Evolutionary conservation across 345 rosid species (phyloP), one percentile per base, ranked within the genome.

Genomic region (Reutealis trisperma): DNA sequence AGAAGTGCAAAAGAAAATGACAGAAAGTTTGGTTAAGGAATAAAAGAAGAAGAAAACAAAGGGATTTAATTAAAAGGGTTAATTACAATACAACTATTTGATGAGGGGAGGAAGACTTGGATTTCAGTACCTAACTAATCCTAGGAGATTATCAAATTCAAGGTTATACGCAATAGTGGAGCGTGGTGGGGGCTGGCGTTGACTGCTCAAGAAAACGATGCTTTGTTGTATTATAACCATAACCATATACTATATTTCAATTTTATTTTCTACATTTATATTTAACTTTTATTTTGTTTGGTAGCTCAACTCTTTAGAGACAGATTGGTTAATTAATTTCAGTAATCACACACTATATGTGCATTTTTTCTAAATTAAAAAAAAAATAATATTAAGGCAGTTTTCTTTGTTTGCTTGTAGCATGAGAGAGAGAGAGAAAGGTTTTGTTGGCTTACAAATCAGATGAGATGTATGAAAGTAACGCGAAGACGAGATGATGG

Each of bases 191-290:
- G 55, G 72, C 21, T 16, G 21, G 15, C 67, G 85, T 77, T 82
- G 87, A 77, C 85, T 62, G 25, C 41, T 51, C 21, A 62, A 51
- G 78, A 80, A 79, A 84, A 82, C 69, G 83, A 79, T 77, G 57
- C 63, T 64, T 75, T 76, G 59, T 67, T 52, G 73, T 71, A 63
- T 75, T 45, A 41, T 8, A 60, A 14, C 77, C 69, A n/a, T 15
- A 52, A 66, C 18, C 5, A 51, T 51, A 47, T n/a, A 52, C 14
- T 62, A 55, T 19, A n/a, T 71, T 19, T 78, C 78, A 37, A 37
- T 37, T 37, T 37, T 4, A 4, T 37, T 37, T 37, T 37, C 4
- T 37, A 37, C 5, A 6, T 5, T 2, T 37, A 37, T 37, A 37
- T 37, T 37, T 37, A 37, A 37, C 41, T 34, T 34, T 34, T 34